Base-by-base conservation (phyloP, 352 stramenopile genomes). In the Phytophthora litchii region DNA sequence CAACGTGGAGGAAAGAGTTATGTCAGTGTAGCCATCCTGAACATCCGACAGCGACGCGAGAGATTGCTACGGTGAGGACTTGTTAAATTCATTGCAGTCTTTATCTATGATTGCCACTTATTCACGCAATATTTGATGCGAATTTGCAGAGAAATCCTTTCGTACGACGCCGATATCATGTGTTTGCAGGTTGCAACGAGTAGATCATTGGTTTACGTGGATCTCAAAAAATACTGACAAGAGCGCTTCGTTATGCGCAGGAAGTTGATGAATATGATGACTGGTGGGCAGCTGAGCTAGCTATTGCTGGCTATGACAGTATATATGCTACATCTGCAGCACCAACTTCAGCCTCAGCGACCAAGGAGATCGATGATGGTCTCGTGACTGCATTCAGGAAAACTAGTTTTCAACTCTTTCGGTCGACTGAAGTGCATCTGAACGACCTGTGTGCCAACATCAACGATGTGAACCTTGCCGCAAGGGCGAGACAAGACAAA, bases 251-350 rank as follows among this genome's bases (percentile, higher is more conserved):
- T n/a, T n/a, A n/a, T 27, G 23, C 23, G 23, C 59, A 87, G 74
- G 89, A 97, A 64, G 78, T 96, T 6, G 88, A 96, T 38, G 80
- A 95, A 36, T 97, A 94, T 31, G 72, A 90, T n/a, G 78, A 94
- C 43, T 96, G 76, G 71, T 97, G 90, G 89, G 68, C 74, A 6
- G 55, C 57, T 3, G 68, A 77, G 48, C 72, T 97, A n/a, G 85
- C 63, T 1, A 54, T 57, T 0, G 66, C 57, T 9, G 90, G 89
- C 0, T 97, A 96, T 66, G 89, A 97, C 67, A 89, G 80, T 41
- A 74, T 97, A 6, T 96, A 82, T 51, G 55, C 55, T 9, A 62
- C 61, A 7, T 53, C 55, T 43, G 38, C 54, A 25, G 19, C 21
- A 0, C 10, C 54, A 31, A 13, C 21, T 25, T 69, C 60, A 1